Percentiles rank a stretch among this genome's conserved stretches.
Evolutionary conservation across 306 rosid species (phyloP).

Genomic region (Vicia sativa): DNA sequence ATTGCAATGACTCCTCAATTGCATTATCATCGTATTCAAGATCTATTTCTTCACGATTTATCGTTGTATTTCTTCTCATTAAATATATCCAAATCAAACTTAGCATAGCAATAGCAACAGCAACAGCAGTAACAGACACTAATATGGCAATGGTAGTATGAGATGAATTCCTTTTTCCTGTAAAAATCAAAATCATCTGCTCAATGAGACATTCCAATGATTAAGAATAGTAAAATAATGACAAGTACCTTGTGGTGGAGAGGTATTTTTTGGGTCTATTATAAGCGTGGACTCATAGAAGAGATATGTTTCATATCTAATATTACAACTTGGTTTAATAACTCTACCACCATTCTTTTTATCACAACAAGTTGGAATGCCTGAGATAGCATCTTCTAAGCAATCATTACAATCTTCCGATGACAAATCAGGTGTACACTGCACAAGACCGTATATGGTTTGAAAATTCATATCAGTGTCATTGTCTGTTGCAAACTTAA

Average conservation of each 20-base stretch:
- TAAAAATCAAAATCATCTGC: neutral
- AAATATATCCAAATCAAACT: neutral
- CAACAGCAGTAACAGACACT: neutral
- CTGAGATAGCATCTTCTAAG: neutral
- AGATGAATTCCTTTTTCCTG: neutral
- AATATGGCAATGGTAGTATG: neutral
- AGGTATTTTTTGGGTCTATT: no score
- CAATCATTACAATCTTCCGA: neutral
- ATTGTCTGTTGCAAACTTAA: neutral
- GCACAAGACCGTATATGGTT: slow-evolving; percentile 29
- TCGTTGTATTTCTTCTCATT: neutral
- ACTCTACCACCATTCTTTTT: slow-evolving; percentile 45
- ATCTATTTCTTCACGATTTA: neutral
- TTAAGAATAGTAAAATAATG: neutral
- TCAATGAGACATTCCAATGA: neutral
- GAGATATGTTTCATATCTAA: neutral
- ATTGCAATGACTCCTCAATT: neutral
- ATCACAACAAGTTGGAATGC: slow-evolving; percentile 19
- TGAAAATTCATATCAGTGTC: neutral
- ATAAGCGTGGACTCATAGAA: neutral
- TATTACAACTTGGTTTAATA: neutral
- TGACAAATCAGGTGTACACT: slow-evolving; percentile 50
- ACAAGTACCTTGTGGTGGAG: neutral
- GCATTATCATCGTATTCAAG: neutral
- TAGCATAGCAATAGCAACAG: neutral